Conservation (phyloP, 306 rosid genomes). For the Vicia faba region DNA sequence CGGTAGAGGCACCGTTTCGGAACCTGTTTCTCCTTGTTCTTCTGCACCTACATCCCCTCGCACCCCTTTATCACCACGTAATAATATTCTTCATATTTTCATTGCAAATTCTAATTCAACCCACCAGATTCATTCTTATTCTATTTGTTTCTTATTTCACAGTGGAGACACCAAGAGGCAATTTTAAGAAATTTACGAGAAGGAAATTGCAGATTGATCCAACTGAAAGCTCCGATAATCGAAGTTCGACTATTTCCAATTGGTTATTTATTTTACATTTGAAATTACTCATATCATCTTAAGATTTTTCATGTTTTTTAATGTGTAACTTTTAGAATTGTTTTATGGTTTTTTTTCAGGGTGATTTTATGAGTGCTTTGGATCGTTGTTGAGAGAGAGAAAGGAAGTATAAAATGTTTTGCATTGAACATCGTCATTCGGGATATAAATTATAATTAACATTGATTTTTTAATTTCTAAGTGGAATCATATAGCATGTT, state of each 20-base stretch:
- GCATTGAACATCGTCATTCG: conserved; percentile 10
- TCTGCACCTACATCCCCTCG: conserved; percentile 47
- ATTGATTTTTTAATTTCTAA: conserved; percentile 32
- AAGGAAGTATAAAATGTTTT: conserved; percentile 39
- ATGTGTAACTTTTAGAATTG: neutral
- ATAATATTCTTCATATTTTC: neutral
- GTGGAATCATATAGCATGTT: conserved; percentile 28
- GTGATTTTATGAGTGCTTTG: conserved; percentile 57
- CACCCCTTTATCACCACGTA: conserved; percentile 73
- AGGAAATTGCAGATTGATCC: conserved; percentile 46
- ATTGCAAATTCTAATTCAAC: too few relatives aligned
- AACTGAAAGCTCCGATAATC: conserved; percentile 36
- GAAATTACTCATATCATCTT: neutral
- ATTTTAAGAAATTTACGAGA: conserved; percentile 61
- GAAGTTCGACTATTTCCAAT: conserved; percentile 58
- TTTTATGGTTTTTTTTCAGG: conserved; percentile 52
- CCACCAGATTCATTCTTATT: too few relatives aligned
- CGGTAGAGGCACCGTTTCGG: conserved; percentile 31
- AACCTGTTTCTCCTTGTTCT: conserved; percentile 51
- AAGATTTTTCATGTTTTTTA: neutral
- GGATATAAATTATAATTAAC: conserved; percentile 33
- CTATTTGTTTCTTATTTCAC: neutral
- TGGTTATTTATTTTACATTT: conserved; percentile 47
- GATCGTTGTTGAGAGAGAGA: conserved; percentile 67
- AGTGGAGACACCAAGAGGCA: conserved; percentile 64